These are phyloP conservation scores for Apiotrichum domesticum DNA, from an alignment of 1,284 basidiomycete genomes.

Conservation along the genomic window DNA sequence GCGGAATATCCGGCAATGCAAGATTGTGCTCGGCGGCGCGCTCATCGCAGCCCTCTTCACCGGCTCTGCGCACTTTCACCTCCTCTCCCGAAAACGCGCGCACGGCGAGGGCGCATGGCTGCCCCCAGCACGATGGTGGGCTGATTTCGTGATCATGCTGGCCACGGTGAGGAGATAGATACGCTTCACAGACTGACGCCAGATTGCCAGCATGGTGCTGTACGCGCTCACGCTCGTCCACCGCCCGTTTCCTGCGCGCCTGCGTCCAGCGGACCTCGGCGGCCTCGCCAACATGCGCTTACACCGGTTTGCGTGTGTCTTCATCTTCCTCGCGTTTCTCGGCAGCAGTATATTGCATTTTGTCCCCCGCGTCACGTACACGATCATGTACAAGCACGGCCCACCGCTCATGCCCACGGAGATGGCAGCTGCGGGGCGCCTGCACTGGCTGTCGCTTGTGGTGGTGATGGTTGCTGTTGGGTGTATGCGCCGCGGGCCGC, in stretches of 20 bases:
- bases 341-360: constrained; percentile 16
- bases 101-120: not conserved
- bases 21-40: not conserved
- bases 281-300: constrained; percentile 11
- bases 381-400: constrained; percentile 15
- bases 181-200: not conserved
- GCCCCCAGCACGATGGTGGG: not conserved
- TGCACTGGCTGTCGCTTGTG: constrained; percentile 1
- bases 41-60: not conserved
- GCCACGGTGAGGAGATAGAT: not conserved
- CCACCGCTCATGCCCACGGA: constrained; percentile 3
- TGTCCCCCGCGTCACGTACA: constrained; percentile 29
- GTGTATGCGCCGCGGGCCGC: constrained; percentile 38
- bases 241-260: constrained; percentile 22
- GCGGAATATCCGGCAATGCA: constrained; percentile 3
- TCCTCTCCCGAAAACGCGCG: not conserved
- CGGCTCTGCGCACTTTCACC: not conserved
- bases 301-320: constrained; percentile 6
- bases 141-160: not conserved
- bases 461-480: constrained; percentile 15
- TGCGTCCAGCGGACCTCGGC: constrained; percentile 14
- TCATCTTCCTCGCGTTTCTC: constrained; percentile 7
- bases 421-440: constrained; percentile 4
- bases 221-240: constrained; percentile 21
- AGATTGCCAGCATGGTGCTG: constrained; percentile 5